Evolutionary conservation across 192 early-diverging fungal genomes (phyloP), one percentile per base, ranked within the genome.

Genomic region (Backusella parvicylindrica): DNA sequence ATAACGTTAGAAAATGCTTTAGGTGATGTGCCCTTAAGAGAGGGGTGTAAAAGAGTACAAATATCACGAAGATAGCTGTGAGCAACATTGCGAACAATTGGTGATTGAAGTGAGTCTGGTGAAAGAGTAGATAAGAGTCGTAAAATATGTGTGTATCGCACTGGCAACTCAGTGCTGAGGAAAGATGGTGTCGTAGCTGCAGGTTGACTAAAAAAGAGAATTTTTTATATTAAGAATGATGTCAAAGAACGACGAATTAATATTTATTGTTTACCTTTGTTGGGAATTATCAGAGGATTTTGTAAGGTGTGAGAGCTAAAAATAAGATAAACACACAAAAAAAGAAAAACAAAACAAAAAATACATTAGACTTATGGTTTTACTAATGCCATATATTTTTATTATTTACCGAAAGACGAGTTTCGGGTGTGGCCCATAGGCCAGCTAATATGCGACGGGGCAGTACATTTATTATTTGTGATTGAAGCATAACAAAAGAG

Each of bases 131-230:
- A 70, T 38, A 79, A 67, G 21, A 75, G 23, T 23, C 73, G 67
- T 26, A 79, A 63, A 36, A 79, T 75, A 56, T 79, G 78, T 15
- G 73, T 74, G 40, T 79, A 79, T 36, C 78, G 47, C 12, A 79
- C 67, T 16, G 78, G 78, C 30, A 79, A 36, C 50, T 79, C 78
- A 32, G 64, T 68, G 30, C 78, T 75, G 37, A 79, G 60, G 38
- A 79, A 79, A 28, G 68, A 56, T 2, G 78, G 1, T 23, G 72
- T 36, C 7, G 73, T 79, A 11, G 53, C 49, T 28, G 70, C 32
- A 28, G 78, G 60, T 41, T 31, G 66, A 47, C 68, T 70, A 70
- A 37, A 68, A 21, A 26, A 37, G n/a, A 36, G 21, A 68, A 36
- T 38, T 18, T 47, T 47, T 37, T 37, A 38, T 60, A 60, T 60